phyloP scores from a whole-genome alignment of 805 yeast species.

The Candida qinlingensis region DNA sequence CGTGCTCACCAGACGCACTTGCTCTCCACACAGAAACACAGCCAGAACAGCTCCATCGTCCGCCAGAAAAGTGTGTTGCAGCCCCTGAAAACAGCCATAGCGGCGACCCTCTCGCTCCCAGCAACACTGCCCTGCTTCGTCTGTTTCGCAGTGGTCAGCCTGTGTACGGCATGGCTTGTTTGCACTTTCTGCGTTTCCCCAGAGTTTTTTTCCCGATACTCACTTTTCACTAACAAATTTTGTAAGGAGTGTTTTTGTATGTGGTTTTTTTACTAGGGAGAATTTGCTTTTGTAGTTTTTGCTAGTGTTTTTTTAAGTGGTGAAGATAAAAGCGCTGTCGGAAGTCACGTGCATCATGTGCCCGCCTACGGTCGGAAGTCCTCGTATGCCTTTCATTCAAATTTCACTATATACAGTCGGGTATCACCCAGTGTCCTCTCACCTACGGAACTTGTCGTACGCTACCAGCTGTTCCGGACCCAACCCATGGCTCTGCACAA shows the following conservation, averaged over 20 bases:
- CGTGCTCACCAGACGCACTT: too few relatives aligned
- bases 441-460: conserved; percentile 13
- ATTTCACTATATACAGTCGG: not conserved
- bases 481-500: conserved; percentile 21
- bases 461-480: conserved; percentile 20
- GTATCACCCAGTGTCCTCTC: not conserved
- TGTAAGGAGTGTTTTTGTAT: conserved; percentile 6
- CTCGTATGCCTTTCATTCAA: not conserved
- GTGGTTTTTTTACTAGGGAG: conserved; percentile 3
- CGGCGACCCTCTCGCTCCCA: too few relatives aligned
- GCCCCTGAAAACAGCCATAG: not conserved
- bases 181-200: not conserved
- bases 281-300: conserved; percentile 2
- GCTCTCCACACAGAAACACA: too few relatives aligned
- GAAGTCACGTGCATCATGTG: conserved; percentile 2
- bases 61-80: too few relatives aligned
- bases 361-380: not conserved
- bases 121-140: too few relatives aligned
- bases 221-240: conserved; percentile 10
- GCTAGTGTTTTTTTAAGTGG: conserved; percentile 14
- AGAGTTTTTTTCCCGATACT: conserved; percentile 5
- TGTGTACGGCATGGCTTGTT: not conserved
- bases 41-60: too few relatives aligned
- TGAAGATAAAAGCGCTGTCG: conserved; percentile 8
- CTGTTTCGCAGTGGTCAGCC: too few relatives aligned